Conservation (phyloP, 495 filamentous ascomycete genomes). For the Lophium mytilinum region DNA sequence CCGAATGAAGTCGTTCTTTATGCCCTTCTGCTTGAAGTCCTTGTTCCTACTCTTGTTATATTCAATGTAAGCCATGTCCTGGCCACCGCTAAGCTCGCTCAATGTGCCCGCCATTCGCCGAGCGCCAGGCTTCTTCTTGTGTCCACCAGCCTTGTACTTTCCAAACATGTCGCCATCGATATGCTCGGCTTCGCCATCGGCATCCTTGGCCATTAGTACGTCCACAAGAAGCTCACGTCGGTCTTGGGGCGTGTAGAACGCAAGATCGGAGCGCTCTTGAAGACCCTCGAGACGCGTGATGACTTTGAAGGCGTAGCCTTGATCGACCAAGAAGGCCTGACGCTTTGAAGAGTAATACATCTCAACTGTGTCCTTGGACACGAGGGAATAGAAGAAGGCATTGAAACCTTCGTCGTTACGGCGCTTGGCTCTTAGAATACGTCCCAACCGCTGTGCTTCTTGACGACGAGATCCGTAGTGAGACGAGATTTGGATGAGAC, state of each 20-base stretch:
- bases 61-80: constrained; percentile 96
- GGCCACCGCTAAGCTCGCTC: constrained; percentile 76
- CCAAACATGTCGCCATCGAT: constrained; percentile 80
- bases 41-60: constrained; percentile 68
- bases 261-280: constrained; percentile 70
- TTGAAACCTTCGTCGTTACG: constrained; percentile 99
- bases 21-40: constrained; percentile 66
- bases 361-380: constrained; percentile 93
- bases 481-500: constrained; percentile 95
- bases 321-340: constrained; percentile 96
- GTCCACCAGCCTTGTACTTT: constrained; percentile 32
- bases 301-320: constrained; percentile 98
- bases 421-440: constrained; percentile 91
- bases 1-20: constrained; percentile 62
- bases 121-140: constrained; percentile 44
- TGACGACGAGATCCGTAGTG: constrained; percentile 97
- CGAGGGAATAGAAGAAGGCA: constrained; percentile 96
- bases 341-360: constrained; percentile 98
- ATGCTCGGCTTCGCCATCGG: constrained; percentile 65
- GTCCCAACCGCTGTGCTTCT: constrained; percentile 88
- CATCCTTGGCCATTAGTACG: constrained; percentile 87
- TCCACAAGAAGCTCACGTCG: constrained; percentile 81
- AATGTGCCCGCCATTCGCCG: constrained; percentile 78
- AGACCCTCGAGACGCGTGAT: constrained; percentile 94
- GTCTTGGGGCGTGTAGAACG: constrained; percentile 71